Conservation (phyloP, 2,329 filamentous ascomycete genomes). For the Plenodomus lindquistii region DNA sequence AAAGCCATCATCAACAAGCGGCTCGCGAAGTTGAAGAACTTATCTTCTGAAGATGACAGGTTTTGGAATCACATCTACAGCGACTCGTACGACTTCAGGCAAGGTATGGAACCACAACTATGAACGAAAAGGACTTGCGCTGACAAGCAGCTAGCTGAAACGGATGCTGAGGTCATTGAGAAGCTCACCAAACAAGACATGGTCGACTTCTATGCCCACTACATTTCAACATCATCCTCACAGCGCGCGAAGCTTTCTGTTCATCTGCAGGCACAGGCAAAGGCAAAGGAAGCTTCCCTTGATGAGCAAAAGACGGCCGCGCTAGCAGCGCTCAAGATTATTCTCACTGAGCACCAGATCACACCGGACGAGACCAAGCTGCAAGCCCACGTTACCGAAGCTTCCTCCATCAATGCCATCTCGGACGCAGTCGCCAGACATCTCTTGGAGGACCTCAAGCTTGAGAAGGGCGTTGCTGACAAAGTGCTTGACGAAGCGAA, state of each 20-base stretch:
- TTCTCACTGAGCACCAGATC: conserved; percentile 55
- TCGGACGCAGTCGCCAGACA: conserved; percentile 57
- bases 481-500: conserved; percentile 56
- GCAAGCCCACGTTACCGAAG: conserved; percentile 48
- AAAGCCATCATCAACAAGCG: conserved; percentile 83
- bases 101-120: conserved; percentile 60
- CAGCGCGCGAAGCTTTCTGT: conserved; percentile 81
- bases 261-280: conserved; percentile 76
- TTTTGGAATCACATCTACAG: conserved; percentile 85
- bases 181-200: conserved; percentile 78
- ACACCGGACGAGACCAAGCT: conserved; percentile 49
- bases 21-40: conserved; percentile 89
- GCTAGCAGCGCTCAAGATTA: conserved; percentile 44
- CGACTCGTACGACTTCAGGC: conserved; percentile 88
- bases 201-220: conserved; percentile 74
- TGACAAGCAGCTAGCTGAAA: conserved; percentile 59
- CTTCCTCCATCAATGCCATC: conserved; percentile 54
- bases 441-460: conserved; percentile 46
- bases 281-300: conserved; percentile 41
- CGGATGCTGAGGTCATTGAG: conserved; percentile 76
- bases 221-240: conserved; percentile 74
- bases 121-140: neutral
- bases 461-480: conserved; percentile 55
- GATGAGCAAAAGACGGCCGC: conserved; percentile 49
- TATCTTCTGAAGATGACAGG: conserved; percentile 79